phyloP scores from a whole-genome alignment of 2,329 filamentous ascomycete genomes.

The Emergomyces orientalis region DNA sequence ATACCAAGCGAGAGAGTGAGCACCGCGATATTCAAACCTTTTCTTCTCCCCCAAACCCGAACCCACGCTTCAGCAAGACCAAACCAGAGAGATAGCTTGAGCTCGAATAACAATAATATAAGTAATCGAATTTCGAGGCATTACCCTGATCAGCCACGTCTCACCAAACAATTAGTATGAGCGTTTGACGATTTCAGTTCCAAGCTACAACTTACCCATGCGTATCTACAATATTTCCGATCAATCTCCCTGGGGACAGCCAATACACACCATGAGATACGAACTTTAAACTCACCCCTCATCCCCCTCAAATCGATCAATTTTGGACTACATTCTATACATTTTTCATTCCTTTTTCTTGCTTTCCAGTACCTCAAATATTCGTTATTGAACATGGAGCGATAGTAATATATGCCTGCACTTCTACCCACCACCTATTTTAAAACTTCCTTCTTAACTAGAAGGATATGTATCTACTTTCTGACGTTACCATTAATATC shows the following conservation, averaged over 20 bases:
- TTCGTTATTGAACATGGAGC: neutral
- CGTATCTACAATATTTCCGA: neutral
- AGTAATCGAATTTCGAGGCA: neutral
- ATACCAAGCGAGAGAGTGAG: neutral
- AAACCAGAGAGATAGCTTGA: neutral
- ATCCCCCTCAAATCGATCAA: neutral
- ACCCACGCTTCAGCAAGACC: neutral
- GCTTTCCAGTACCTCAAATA: neutral
- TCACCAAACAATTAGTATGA: neutral
- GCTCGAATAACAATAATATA: neutral
- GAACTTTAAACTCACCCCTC: neutral
- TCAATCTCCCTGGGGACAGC: neutral
- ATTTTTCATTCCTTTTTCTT: neutral
- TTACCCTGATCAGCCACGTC: neutral
- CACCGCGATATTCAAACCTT: neutral
- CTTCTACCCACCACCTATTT: neutral
- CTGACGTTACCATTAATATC: neutral
- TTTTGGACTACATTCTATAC: neutral
- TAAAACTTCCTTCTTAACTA: neutral
- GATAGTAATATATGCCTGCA: neutral
- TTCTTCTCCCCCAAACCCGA: neutral
- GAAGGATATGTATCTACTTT: neutral
- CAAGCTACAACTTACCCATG: neutral
- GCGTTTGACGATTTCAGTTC: neutral
- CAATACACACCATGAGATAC: neutral